Evolutionary conservation across 2,329 filamentous ascomycete genomes (phyloP), one percentile per base, ranked within the genome.

Genomic region (Xenoacremonium recifei): DNA sequence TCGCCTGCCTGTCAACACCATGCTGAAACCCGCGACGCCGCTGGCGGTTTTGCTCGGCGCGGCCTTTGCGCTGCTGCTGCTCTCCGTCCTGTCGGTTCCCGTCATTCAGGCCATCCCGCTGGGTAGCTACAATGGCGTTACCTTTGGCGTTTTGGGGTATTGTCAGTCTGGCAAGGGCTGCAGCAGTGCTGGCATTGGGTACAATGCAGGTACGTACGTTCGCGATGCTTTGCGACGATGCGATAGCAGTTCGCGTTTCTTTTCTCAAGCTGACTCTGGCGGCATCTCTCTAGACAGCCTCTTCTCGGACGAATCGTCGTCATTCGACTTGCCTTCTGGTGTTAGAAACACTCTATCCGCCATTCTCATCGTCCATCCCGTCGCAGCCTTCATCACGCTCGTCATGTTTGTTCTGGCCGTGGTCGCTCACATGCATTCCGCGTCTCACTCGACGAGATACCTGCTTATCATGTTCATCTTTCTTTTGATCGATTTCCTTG

Each of bases 61-160:
- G 59, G 90, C 92, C 52, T 96, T 99, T 67, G 85, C 76, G 49
- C 75, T 97, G 48, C 77, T 97, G 39, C 74, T 97, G 35, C 75
- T 99, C 29, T 88, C 90, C 35, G 88, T 91, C 29, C 71, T 99
- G n/a, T 96, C 92, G 2, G 91, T 89, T 0, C 93, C 93, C 15
- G 82, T 99, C 54, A 85, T 97, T 62, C 83, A 86, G 60, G 78
- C 76, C 19, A 95, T 99, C 35, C 89, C 90, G 9, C 75, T 99
- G 31, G 91, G 87, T 27, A 83, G 80, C 39, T 92, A 84, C 61
- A 70, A 84, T 31, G 83, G 85, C 56, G 80, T 88, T 54, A 84
- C 83, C 53, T 96, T 95, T 72, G 93, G 93, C 36, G 91, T 97
- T 36, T 92, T 97, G 71, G 93, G 93, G 19, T 95, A 82, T 59